Evolutionary conservation across 768 basidiomycete species (phyloP).

Genomic region (Suillus discolor): DNA sequence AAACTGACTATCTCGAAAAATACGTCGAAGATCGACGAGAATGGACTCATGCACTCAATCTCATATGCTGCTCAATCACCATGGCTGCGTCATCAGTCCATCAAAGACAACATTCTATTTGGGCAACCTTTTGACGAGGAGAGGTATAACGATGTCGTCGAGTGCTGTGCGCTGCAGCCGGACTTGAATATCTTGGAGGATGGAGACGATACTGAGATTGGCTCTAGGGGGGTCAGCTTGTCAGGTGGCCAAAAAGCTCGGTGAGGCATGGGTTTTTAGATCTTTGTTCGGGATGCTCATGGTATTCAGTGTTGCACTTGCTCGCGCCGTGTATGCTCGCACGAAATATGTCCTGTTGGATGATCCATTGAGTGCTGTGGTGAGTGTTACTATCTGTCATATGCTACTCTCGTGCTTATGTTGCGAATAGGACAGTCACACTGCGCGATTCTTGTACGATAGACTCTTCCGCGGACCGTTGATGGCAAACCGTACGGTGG

Average conservation of each 20-base stretch:
- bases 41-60: conserved; percentile 62
- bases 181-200: conserved; percentile 87
- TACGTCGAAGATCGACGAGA: conserved; percentile 55
- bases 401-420: neutral
- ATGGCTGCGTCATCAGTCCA: conserved; percentile 71
- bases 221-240: conserved; percentile 67
- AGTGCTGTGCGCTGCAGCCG: conserved; percentile 78
- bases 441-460: conserved; percentile 63
- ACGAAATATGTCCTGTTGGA: conserved; percentile 75
- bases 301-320: conserved; percentile 67
- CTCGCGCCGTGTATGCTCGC: conserved; percentile 77
- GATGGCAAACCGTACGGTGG: conserved; percentile 67
- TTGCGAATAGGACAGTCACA: conserved; percentile 61
- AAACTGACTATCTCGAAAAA: conserved; percentile 46
- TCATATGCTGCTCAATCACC: conserved; percentile 77
- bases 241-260: conserved; percentile 85
- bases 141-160: conserved; percentile 75
- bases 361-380: conserved; percentile 82
- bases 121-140: conserved; percentile 70
- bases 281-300: conserved; percentile 12
- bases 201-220: conserved; percentile 86
- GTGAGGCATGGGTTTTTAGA: conserved; percentile 34
- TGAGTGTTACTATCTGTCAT: conserved; percentile 35
- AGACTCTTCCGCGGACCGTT: conserved; percentile 68
- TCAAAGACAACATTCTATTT: conserved; percentile 82